These are phyloP conservation scores for Phytophthora nicotianae DNA, from an alignment of 352 stramenopile species.

Conservation along the genomic window DNA sequence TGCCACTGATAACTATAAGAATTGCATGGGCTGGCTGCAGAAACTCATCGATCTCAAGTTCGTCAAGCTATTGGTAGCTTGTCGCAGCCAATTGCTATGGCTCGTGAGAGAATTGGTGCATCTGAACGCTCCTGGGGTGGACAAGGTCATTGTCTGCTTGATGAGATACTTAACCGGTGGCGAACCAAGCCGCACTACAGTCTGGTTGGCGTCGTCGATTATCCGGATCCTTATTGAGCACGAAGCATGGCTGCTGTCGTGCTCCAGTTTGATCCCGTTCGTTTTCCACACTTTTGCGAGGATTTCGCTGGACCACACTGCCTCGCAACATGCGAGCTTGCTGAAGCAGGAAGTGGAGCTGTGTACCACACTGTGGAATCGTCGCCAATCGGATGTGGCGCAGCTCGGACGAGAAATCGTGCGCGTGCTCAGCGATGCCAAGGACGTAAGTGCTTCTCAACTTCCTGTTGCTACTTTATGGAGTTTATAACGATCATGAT, in stretches of 20 bases:
- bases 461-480: background rate
- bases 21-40: conserved; percentile 75
- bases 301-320: conserved; percentile 72
- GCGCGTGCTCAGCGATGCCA: conserved; percentile 78
- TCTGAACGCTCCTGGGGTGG: conserved; percentile 64
- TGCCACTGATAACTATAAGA: conserved; percentile 70
- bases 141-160: conserved; percentile 78
- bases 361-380: conserved; percentile 77
- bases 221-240: conserved; percentile 82
- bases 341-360: conserved; percentile 83
- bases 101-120: conserved; percentile 83
- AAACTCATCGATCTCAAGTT: conserved; percentile 88
- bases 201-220: conserved; percentile 81
- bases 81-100: conserved; percentile 81
- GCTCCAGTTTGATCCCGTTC: conserved; percentile 76
- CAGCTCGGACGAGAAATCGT: conserved; percentile 80
- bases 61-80: conserved; percentile 73
- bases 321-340: conserved; percentile 52
- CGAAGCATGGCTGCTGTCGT: conserved; percentile 75
- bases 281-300: conserved; percentile 83
- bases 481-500: no score
- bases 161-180: conserved; percentile 75
- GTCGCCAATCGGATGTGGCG: conserved; percentile 65
- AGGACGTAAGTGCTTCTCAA: conserved; percentile 56
- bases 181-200: conserved; percentile 69